phyloP scores from a whole-genome alignment of 73 alveolate species.

The Urostyla sp. region DNA sequence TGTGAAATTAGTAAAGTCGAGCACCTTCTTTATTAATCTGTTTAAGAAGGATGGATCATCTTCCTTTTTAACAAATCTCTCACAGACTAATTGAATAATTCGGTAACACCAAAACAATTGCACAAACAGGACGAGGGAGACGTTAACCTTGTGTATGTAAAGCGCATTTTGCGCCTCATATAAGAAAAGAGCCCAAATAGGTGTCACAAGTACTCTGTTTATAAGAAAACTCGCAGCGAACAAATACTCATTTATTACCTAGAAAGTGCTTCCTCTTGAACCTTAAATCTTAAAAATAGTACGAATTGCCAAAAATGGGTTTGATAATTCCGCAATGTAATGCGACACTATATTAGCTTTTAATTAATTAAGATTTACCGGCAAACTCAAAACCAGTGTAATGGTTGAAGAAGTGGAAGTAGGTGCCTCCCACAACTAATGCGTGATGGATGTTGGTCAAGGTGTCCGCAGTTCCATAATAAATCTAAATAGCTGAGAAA shows the following conservation, averaged over 20 bases:
- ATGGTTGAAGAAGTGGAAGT: neutral
- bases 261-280: constrained; percentile 15
- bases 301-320: constrained; percentile 55
- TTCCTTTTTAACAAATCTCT: too few species aligned
- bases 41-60: too few species aligned
- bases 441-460: constrained; percentile 41
- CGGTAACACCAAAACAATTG: constrained; percentile 49
- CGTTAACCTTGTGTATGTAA: neutral
- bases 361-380: constrained; percentile 13
- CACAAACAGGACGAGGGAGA: constrained; percentile 16
- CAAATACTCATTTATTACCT: constrained; percentile 27
- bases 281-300: constrained; percentile 49
- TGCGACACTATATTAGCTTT: constrained; percentile 17
- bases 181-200: constrained; percentile 7
- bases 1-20: too few species aligned
- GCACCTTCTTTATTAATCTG: too few species aligned
- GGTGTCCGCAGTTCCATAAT: constrained; percentile 47
- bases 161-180: constrained; percentile 15
- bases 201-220: constrained; percentile 47
- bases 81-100: neutral
- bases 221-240: constrained; percentile 44
- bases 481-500: constrained; percentile 33
- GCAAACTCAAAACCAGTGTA: constrained; percentile 28
- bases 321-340: constrained; percentile 55
- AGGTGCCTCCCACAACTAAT: constrained; percentile 17